A percentile compares a stretch with the other conserved stretches of the same genome.
Evolutionary conservation across 176 grass and related monocot genomes (phyloP).

Genomic region (Alloteropsis semialata): DNA sequence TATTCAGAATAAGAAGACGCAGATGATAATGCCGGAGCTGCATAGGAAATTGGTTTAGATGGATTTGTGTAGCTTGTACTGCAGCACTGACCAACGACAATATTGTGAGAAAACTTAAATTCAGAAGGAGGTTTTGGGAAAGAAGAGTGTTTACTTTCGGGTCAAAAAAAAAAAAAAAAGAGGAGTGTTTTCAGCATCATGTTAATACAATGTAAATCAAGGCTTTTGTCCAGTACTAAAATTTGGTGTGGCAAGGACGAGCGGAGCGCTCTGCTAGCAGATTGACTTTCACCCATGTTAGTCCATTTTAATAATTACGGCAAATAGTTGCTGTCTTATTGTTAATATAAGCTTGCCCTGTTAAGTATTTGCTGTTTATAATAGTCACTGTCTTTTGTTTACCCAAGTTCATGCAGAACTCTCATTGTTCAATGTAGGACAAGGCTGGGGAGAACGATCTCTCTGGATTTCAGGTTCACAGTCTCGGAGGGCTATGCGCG

Average conservation of each 20-base stretch:
- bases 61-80: not conserved
- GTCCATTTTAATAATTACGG: not conserved
- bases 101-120: not conserved
- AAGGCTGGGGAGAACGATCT: not conserved
- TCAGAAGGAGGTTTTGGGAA: not conserved
- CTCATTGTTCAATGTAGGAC: slow-evolving; percentile 22
- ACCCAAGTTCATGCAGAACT: not conserved
- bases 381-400: not conserved
- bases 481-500: not conserved
- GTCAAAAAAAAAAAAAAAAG: too few species aligned
- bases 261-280: not conserved
- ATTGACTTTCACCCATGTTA: not conserved
- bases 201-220: not conserved
- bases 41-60: not conserved
- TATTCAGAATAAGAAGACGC: not conserved
- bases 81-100: not conserved
- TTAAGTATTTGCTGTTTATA: not conserved
- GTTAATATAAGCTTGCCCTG: not conserved
- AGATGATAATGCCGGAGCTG: not conserved
- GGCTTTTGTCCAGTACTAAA: not conserved
- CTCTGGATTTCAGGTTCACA: not conserved
- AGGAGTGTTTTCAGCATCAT: not conserved
- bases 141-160: not conserved
- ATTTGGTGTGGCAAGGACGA: not conserved
- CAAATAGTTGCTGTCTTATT: not conserved